These are phyloP conservation scores for Hypoxylon rubiginosum DNA, from an alignment of 2,329 filamentous ascomycete genomes.

Conservation along the genomic window DNA sequence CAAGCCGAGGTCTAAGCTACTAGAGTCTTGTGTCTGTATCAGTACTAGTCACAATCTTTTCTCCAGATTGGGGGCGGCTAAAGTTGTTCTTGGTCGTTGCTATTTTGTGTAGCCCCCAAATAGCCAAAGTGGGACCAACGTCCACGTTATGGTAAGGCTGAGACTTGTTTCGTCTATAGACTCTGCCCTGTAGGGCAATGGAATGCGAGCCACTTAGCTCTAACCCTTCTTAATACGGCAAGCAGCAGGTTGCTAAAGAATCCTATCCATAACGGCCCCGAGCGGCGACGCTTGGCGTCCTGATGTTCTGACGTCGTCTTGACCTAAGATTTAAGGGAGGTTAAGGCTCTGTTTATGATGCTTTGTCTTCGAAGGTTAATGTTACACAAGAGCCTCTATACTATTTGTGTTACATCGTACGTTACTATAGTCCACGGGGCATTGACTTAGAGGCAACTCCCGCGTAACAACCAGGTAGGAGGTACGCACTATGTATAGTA, in stretches of 20 bases:
- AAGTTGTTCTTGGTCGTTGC: not conserved
- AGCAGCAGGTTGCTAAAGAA: not conserved
- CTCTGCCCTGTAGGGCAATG: slow-evolving; percentile 23
- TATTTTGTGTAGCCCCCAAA: slow-evolving; percentile 22
- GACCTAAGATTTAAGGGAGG: not conserved
- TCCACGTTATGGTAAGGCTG: slow-evolving; percentile 39
- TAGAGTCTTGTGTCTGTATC: slow-evolving; percentile 6
- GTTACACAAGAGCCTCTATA: slow-evolving; percentile 25
- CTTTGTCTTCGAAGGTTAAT: not conserved
- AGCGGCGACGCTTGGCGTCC: not conserved
- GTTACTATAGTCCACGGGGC: not conserved
- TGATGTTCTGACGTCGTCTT: not conserved
- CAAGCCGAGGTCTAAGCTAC: not conserved
- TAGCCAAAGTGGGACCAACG: slow-evolving; percentile 37
- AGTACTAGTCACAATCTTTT: slow-evolving; percentile 26
- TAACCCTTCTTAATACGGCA: not conserved
- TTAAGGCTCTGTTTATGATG: not conserved
- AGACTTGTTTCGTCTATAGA: slow-evolving; percentile 22
- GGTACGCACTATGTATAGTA: too few species aligned
- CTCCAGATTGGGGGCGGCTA: slow-evolving; percentile 39
- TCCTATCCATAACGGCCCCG: not conserved
- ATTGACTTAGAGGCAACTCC: not conserved
- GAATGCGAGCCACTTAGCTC: slow-evolving; percentile 9
- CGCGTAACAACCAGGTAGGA: too few species aligned
- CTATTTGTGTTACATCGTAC: not conserved